Evolutionary conservation across 192 early-diverging fungal genomes (phyloP), one percentile per base, ranked within the genome.

Genomic region (Entomortierella parvispora): DNA sequence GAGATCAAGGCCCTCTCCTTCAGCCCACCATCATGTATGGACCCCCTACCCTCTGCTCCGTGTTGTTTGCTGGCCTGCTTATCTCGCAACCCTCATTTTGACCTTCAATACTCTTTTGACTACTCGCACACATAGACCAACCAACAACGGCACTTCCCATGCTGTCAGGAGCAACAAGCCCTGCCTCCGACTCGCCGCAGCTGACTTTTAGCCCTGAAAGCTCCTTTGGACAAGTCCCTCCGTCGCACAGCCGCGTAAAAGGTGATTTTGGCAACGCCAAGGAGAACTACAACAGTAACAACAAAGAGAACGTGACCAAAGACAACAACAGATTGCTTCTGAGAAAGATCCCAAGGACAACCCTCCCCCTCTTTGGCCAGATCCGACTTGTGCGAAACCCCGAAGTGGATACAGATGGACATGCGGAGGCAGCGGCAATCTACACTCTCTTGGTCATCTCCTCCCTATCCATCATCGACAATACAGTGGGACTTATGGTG

Each of bases 401-500:
- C 4, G 53, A 58, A 10, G 4, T 62, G 12, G 61, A 71, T 42
- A 47, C 62, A 20, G 69, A 71, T 18, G 69, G 61, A 14, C 60
- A 58, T 20, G 61, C 58, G 9, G 71, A 67, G 29, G 58, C 59
- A 4, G 52, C 65, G 7, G 65, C 59, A 1, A 40, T 76, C 5
- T 76, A 76, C 18, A 62, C 64, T 2, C 49, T 76, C 20, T 52
- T 67, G 6, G 59, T 76, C 0, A 55, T 76, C 7, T 67, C 71
- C 1, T 62, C 64, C 2, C 50, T 76, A 2, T 76, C 71, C 0
- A 66, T 76, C 28, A 49, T 76, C 29, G 71, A 76, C 50, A 76
- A 61, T 60, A 28, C 45, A 11, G 67, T 76, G 23, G 65, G 71
- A 8, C 53, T 76, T 1, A 76, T 76, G 71, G 71, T 76, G 5